These are phyloP conservation scores for Laetiporus sulphureus DNA, from an alignment of 1,284 basidiomycete species.

Conservation along the genomic window DNA sequence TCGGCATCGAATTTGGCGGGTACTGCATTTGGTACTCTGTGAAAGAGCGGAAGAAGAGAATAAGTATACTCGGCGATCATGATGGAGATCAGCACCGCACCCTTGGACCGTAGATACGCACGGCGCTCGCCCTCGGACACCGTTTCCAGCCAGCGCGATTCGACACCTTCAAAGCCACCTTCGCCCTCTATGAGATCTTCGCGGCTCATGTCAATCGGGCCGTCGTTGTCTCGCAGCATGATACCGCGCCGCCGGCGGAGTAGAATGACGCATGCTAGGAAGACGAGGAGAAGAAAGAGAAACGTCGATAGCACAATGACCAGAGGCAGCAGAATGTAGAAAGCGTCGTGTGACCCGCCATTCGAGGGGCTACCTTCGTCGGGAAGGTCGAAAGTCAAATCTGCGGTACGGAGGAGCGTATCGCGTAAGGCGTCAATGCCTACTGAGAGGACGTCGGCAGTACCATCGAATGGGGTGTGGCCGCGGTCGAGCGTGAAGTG, in stretches of 20 bases:
- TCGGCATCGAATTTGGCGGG: slow-evolving; percentile 87
- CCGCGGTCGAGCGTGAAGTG: slow-evolving; percentile 5
- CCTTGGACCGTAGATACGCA: slow-evolving; percentile 84
- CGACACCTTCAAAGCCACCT: slow-evolving; percentile 87
- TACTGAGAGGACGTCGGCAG: slow-evolving; percentile 14
- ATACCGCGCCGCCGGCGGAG: slow-evolving; percentile 79
- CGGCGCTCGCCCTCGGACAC: slow-evolving; percentile 63
- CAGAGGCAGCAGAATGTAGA: slow-evolving; percentile 83
- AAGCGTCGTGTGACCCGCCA: slow-evolving; percentile 36
- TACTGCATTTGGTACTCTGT: slow-evolving; percentile 88
- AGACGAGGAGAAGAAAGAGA: slow-evolving; percentile 86
- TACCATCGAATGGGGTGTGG: slow-evolving; percentile 13
- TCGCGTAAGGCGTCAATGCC: slow-evolving; percentile 20
- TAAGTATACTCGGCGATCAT: not conserved
- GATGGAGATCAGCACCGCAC: slow-evolving; percentile 39
- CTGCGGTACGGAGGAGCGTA: slow-evolving; percentile 19
- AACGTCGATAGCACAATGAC: slow-evolving; percentile 91
- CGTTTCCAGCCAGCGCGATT: slow-evolving; percentile 89
- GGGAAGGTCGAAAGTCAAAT: slow-evolving; percentile 14
- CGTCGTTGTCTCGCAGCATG: slow-evolving; percentile 79
- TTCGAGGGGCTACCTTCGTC: slow-evolving; percentile 20
- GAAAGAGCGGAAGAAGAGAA: slow-evolving; percentile 7
- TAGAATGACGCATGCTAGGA: slow-evolving; percentile 82
- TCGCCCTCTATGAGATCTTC: slow-evolving; percentile 88
- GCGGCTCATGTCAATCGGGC: slow-evolving; percentile 89